phyloP scores from a whole-genome alignment of 2,329 filamentous ascomycete genomes.

The Exophiala phaeomuriformis region DNA sequence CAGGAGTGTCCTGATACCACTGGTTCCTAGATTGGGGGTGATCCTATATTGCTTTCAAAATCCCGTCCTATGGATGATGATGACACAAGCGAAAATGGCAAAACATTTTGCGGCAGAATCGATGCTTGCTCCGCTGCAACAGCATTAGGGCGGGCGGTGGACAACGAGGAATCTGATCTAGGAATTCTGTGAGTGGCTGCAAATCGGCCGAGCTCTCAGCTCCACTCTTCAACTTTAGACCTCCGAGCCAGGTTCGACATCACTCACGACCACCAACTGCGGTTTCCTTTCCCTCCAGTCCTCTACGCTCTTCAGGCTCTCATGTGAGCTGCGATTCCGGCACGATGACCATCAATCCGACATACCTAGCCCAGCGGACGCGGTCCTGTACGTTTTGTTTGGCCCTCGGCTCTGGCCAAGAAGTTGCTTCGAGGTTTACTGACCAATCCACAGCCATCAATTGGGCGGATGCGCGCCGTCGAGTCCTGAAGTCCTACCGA shows the following conservation, averaged over 20 bases:
- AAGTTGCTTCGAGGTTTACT: slow-evolving; percentile 26
- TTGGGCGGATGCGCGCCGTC: slow-evolving; percentile 78
- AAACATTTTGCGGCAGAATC: background rate
- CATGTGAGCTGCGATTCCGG: slow-evolving; percentile 15
- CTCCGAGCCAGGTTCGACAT: slow-evolving; percentile 1
- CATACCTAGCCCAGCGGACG: slow-evolving; percentile 77
- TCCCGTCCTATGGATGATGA: too few relatives aligned
- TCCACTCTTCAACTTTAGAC: slow-evolving; percentile 8
- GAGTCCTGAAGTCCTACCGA: slow-evolving; percentile 83
- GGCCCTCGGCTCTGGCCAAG: background rate
- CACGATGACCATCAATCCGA: slow-evolving; percentile 83
- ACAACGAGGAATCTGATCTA: background rate
- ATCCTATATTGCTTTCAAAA: background rate
- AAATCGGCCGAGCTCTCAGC: slow-evolving; percentile 12
- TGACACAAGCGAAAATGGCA: background rate
- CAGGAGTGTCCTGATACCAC: too few relatives aligned
- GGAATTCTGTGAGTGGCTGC: background rate
- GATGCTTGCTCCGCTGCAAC: background rate
- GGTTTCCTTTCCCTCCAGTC: background rate
- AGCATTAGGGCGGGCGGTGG: background rate
- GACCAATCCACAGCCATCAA: slow-evolving; percentile 59
- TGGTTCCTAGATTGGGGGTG: too few relatives aligned
- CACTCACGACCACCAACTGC: slow-evolving; percentile 2
- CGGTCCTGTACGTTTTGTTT: slow-evolving; percentile 58
- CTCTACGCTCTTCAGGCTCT: slow-evolving; percentile 4